Conservation (phyloP, 768 basidiomycete species). For the Saitozyma podzolica region DNA sequence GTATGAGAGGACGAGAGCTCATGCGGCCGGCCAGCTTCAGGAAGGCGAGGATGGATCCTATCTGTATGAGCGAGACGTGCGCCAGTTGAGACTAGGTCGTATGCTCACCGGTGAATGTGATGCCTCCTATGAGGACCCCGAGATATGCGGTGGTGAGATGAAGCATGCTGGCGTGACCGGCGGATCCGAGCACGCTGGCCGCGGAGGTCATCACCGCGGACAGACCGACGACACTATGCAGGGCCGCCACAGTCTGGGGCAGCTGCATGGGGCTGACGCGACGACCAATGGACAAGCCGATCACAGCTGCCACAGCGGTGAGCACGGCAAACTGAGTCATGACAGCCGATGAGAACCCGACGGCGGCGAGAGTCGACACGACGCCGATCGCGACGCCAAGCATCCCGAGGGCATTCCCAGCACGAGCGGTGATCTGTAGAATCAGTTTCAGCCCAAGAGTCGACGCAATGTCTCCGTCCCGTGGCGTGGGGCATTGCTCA, state of each 20-base stretch:
- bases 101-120: conserved; percentile 68
- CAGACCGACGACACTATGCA: conserved; percentile 86
- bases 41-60: conserved; percentile 82
- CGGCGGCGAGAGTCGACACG: conserved; percentile 74
- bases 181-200: conserved; percentile 69
- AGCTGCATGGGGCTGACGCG: conserved; percentile 84
- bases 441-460: not conserved
- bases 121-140: conserved; percentile 79
- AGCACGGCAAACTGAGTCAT: conserved; percentile 76
- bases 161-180: conserved; percentile 64
- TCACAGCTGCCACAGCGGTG: conserved; percentile 68
- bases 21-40: conserved; percentile 81
- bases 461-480: not conserved
- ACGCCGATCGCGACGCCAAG: conserved; percentile 81
- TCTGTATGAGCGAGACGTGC: not conserved
- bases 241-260: conserved; percentile 76
- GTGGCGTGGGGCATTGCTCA: not conserved
- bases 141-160: conserved; percentile 84
- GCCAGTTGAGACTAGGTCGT: no score
- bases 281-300: conserved; percentile 73
- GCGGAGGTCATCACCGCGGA: conserved; percentile 86
- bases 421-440: conserved; percentile 70
- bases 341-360: conserved; percentile 74
- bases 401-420: conserved; percentile 85
- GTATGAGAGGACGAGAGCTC: conserved; percentile 68